These are phyloP conservation scores for Ustanciosporium gigantosporum DNA, from an alignment of 1,284 basidiomycete species.

Conservation along the genomic window DNA sequence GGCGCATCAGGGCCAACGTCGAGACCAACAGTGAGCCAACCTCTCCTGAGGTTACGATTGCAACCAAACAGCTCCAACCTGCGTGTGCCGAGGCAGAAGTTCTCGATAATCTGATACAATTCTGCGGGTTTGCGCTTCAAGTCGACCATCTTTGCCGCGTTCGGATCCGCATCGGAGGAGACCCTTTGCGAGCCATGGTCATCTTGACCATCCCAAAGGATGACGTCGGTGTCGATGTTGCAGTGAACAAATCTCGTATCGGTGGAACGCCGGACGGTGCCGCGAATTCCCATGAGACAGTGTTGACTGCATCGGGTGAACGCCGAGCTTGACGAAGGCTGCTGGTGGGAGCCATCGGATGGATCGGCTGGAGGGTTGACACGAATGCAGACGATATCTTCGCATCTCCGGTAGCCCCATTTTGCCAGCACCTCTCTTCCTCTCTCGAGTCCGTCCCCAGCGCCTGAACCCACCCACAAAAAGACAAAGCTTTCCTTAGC, in stretches of 20 bases:
- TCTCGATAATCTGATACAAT: constrained; percentile 92
- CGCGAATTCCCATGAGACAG: constrained; percentile 97
- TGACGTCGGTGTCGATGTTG: constrained; percentile 95
- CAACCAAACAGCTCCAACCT: constrained; percentile 88
- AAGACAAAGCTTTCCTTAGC: constrained; percentile 84
- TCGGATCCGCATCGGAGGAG: background rate
- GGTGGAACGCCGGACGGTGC: constrained; percentile 88
- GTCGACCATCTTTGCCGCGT: no score
- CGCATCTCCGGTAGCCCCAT: constrained; percentile 94
- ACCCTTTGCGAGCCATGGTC: constrained; percentile 14
- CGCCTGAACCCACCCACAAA: constrained; percentile 92
- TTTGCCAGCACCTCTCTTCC: constrained; percentile 86
- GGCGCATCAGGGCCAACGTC: constrained; percentile 48
- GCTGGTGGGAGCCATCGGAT: background rate
- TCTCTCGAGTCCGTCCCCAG: constrained; percentile 84
- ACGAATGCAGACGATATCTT: constrained; percentile 96
- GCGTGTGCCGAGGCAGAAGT: constrained; percentile 92
- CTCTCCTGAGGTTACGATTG: constrained; percentile 73
- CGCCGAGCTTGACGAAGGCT: constrained; percentile 28
- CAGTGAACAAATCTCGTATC: constrained; percentile 97
- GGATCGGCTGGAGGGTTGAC: constrained; percentile 71
- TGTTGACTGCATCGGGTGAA: constrained; percentile 67
- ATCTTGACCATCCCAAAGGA: constrained; percentile 87
- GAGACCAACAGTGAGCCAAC: constrained; percentile 84
- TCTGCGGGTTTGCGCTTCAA: constrained; percentile 86